Conservation (phyloP, 2,329 filamentous ascomycete genomes). For the Fusarium armeniacum region DNA sequence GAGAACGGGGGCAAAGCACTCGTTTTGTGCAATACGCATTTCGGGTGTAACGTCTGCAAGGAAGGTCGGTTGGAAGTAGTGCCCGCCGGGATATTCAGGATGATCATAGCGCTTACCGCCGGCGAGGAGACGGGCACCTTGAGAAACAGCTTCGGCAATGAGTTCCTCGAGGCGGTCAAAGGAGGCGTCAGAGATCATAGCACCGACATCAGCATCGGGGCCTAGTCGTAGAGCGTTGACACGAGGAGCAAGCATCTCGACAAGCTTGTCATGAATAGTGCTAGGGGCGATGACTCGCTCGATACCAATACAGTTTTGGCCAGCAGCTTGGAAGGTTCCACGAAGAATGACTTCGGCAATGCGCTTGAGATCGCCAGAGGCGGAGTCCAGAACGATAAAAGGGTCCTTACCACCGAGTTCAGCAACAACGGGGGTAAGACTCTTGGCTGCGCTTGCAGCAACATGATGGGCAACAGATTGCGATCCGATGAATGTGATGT, state of each 20-base stretch:
- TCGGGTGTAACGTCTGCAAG: slow-evolving; percentile 87
- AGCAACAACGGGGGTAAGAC: slow-evolving; percentile 87
- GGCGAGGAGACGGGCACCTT: slow-evolving; percentile 84
- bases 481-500: slow-evolving; percentile 97
- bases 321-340: slow-evolving; percentile 93
- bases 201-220: slow-evolving; percentile 84
- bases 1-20: slow-evolving; percentile 94
- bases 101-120: slow-evolving; percentile 82
- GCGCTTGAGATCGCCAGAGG: slow-evolving; percentile 73
- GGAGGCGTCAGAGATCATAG: slow-evolving; percentile 83
- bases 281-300: slow-evolving; percentile 90
- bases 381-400: slow-evolving; percentile 87
- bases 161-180: slow-evolving; percentile 83
- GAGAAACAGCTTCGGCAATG: slow-evolving; percentile 80
- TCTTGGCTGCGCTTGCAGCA: slow-evolving; percentile 85
- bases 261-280: slow-evolving; percentile 79
- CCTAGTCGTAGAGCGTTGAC: slow-evolving; percentile 83
- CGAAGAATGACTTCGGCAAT: slow-evolving; percentile 88
- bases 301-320: slow-evolving; percentile 98
- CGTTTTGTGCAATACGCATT: slow-evolving; percentile 90
- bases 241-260: slow-evolving; percentile 78
- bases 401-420: slow-evolving; percentile 97
- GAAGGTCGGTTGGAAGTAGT: slow-evolving; percentile 94
- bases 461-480: slow-evolving; percentile 89
- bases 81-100: slow-evolving; percentile 79